Base-by-base conservation (phyloP, 306 rosid species). In the Elaeagnus macrophylla region DNA sequence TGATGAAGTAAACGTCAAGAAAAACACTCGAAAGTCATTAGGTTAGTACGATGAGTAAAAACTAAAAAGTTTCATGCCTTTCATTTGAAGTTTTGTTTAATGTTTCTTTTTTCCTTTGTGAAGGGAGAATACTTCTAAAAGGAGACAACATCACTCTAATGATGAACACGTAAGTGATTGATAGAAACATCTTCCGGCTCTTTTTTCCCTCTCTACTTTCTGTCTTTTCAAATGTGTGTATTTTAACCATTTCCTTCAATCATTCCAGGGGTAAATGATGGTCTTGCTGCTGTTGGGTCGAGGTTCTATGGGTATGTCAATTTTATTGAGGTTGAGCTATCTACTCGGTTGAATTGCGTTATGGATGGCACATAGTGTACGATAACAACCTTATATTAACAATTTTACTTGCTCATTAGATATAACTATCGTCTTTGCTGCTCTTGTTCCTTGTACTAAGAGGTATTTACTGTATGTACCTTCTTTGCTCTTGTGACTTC, bases 91-190 rank as follows among this genome's bases (percentile, higher is more conserved):
- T 39, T 56, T 53, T 57, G 32, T 66, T 51, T 72, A 49, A 53
- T 45, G 35, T 14, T 5, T 12, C 18, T 65, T 39, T 60, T 11
- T 10, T 61, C 39, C n/a, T 49, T 13, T 3, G 12, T 50, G 60
- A 58, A 88, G 94, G 96, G 79, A 74, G 96, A 80, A 84, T 88
- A 48, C 87, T 88, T 53, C 94, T 88, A 1, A 84, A 88, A 65
- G 96, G 96, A 59, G 96, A 88, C 78, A 88, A 81, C 76, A 88
- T 88, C 47, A 88, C 96, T 55, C 61, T 88, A 48, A 88, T 87
- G 96, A 83, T 83, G 96, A 83, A 75, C 60, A 61, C 89, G 96
- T 83, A 73, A 81, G 89, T 79, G 19, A 50, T 51, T 1, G 14
- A 2, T 35, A 57, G 16, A 36, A 60, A 58, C 39, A n/a, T 19